Conservation (phyloP, 2,329 filamentous ascomycete genomes). For the Cladosporium oxysporum region DNA sequence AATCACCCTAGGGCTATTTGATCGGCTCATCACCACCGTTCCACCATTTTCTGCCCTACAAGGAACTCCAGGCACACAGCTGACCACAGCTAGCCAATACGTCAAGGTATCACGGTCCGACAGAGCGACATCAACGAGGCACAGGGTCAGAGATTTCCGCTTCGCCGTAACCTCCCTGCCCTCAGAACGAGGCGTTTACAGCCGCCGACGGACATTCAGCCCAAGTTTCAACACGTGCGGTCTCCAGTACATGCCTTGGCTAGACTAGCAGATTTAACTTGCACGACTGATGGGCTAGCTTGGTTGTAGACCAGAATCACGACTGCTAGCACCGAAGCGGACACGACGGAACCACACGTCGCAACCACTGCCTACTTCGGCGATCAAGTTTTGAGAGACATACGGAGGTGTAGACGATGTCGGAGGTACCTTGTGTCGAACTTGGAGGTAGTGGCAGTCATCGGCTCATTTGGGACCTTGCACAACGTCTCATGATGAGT, state of each 20-base stretch:
- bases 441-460: background rate
- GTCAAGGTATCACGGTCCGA: constrained; percentile 9
- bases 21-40: background rate
- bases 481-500: background rate
- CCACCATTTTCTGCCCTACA: background rate
- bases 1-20: background rate
- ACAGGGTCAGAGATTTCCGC: background rate
- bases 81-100: background rate
- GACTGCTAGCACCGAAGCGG: background rate
- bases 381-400: background rate
- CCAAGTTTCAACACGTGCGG: background rate
- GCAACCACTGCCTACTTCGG: background rate
- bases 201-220: background rate
- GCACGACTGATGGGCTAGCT: background rate
- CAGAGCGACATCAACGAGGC: background rate
- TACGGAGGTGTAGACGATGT: background rate
- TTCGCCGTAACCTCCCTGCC: background rate
- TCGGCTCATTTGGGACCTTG: background rate
- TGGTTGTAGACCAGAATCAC: background rate
- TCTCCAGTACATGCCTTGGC: background rate
- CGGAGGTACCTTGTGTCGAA: background rate
- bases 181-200: background rate
- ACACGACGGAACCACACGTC: background rate
- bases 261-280: background rate
- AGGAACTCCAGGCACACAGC: background rate